Conservation (phyloP, 192 early-diverging fungal species). For the Ambispora gerdemannii region DNA sequence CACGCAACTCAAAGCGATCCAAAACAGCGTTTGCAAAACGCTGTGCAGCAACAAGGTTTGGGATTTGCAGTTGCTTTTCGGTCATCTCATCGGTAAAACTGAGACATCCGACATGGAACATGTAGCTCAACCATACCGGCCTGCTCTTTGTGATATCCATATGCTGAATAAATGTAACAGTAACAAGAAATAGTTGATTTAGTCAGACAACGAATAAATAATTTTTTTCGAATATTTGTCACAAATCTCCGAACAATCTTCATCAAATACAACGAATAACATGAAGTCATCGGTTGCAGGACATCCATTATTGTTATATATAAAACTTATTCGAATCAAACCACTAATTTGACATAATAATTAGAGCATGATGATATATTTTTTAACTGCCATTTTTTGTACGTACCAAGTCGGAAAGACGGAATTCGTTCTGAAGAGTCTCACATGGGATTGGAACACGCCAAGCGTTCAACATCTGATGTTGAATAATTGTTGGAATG, state of each 20-base stretch:
- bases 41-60: conserved; percentile 29
- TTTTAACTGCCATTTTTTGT: conserved; percentile 5
- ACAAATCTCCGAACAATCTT: too few relatives aligned
- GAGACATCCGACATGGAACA: conserved; percentile 38
- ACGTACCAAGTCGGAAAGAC: conserved; percentile 33
- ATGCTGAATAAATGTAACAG: conserved; percentile 23
- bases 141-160: conserved; percentile 32
- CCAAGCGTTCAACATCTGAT: conserved; percentile 9
- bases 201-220: not conserved
- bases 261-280: too few relatives aligned
- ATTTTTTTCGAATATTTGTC: too few relatives aligned
- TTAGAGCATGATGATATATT: too few relatives aligned
- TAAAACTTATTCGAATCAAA: too few relatives aligned
- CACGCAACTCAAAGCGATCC: conserved; percentile 4
- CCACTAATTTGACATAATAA: too few relatives aligned
- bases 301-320: too few relatives aligned
- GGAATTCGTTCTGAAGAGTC: conserved; percentile 14
- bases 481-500: conserved; percentile 26
- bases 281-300: too few relatives aligned
- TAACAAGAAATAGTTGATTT: conserved; percentile 13
- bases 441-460: conserved; percentile 17
- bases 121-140: conserved; percentile 35
- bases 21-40: conserved; percentile 30
- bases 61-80: conserved; percentile 29
- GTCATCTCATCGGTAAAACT: conserved; percentile 24